phyloP scores from a whole-genome alignment of 2,329 filamentous ascomycete species.

The Pestalotiopsis sp. region DNA sequence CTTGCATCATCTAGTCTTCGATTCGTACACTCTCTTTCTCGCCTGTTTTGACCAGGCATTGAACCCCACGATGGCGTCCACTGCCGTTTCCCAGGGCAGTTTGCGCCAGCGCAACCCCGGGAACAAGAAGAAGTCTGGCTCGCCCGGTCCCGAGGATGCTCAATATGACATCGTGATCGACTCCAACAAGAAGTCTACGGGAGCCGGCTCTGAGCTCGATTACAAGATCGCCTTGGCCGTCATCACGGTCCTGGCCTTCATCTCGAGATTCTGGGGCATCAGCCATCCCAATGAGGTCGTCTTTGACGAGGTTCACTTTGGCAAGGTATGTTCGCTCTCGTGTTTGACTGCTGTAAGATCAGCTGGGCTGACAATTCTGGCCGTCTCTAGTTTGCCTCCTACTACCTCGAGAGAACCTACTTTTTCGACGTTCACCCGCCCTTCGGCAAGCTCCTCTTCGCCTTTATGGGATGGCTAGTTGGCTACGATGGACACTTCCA shows the following conservation, averaged over 20 bases:
- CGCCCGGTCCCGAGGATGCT: slow-evolving; percentile 40
- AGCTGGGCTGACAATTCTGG: not conserved
- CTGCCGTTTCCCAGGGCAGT: slow-evolving; percentile 51
- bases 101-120: slow-evolving; percentile 62
- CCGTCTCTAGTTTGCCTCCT: slow-evolving; percentile 65
- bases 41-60: slow-evolving; percentile 2
- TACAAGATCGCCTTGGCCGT: slow-evolving; percentile 79
- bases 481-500: slow-evolving; percentile 97
- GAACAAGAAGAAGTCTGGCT: slow-evolving; percentile 53
- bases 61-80: slow-evolving; percentile 17
- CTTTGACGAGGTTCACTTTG: slow-evolving; percentile 99
- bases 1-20: not conserved
- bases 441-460: slow-evolving; percentile 97
- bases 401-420: slow-evolving; percentile 94
- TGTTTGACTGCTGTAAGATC: not conserved
- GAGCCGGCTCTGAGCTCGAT: slow-evolving; percentile 70
- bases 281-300: slow-evolving; percentile 95
- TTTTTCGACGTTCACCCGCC: slow-evolving; percentile 99
- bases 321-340: slow-evolving; percentile 71
- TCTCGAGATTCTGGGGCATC: slow-evolving; percentile 95
- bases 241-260: slow-evolving; percentile 82
- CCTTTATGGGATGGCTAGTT: slow-evolving; percentile 94
- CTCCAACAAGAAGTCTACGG: slow-evolving; percentile 38
- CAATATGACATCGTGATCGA: slow-evolving; percentile 56
- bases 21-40: slow-evolving; percentile 13